phyloP scores from a whole-genome alignment of 768 basidiomycete species.

The Auricularia sp. region DNA sequence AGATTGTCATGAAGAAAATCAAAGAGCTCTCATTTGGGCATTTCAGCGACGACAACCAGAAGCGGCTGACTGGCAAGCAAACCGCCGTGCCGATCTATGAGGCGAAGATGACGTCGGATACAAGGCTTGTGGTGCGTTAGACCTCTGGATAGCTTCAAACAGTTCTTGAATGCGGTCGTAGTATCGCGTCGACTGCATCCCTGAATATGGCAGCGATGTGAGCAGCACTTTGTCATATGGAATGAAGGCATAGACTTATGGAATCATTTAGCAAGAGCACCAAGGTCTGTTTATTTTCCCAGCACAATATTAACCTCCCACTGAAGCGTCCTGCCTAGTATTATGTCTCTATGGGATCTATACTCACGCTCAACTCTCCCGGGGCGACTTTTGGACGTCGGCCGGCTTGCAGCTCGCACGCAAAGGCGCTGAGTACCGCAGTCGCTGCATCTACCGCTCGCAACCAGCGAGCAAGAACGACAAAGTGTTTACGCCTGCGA shows the following conservation, averaged over 20 bases:
- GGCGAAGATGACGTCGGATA: constrained; percentile 52
- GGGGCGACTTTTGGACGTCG: constrained; percentile 33
- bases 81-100: constrained; percentile 51
- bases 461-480: constrained; percentile 23
- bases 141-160: not conserved
- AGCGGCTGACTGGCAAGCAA: constrained; percentile 36
- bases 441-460: constrained; percentile 39
- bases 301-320: not conserved
- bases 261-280: not conserved
- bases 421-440: constrained; percentile 41
- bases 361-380: constrained; percentile 36
- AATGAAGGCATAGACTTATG: not conserved
- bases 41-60: constrained; percentile 62
- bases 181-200: constrained; percentile 41
- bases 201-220: constrained; percentile 25
- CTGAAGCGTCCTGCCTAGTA: constrained; percentile 17
- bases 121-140: constrained; percentile 37
- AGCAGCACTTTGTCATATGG: not conserved
- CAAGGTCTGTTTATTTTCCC: constrained; percentile 15
- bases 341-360: constrained; percentile 42
- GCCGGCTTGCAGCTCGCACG: constrained; percentile 31
- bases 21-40: constrained; percentile 62
- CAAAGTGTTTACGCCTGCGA: constrained; percentile 39
- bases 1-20: constrained; percentile 57
- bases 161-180: constrained; percentile 9